Conservation (phyloP, 169 alveolate species). For the Plasmodium vivax region DNA sequence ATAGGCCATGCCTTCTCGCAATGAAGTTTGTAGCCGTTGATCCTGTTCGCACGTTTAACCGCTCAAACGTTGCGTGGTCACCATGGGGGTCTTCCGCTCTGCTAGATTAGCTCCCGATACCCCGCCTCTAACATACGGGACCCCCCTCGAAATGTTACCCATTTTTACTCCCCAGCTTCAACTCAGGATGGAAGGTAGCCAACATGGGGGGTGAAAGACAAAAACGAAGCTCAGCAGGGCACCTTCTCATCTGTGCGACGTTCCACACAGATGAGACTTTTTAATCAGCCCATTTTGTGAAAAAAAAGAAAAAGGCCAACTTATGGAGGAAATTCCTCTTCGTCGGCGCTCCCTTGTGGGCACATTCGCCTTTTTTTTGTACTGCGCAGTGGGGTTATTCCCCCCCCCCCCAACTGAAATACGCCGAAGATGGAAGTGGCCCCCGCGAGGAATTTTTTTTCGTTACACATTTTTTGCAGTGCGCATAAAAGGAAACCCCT, state of each 20-base stretch:
- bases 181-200: background rate
- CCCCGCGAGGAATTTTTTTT: background rate
- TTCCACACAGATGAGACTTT: background rate
- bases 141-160: background rate
- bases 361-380: background rate
- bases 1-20: slow-evolving; percentile 11
- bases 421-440: background rate
- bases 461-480: background rate
- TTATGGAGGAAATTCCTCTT: background rate
- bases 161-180: background rate
- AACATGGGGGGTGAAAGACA: background rate
- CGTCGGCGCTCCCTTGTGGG: background rate
- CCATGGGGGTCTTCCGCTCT: background rate
- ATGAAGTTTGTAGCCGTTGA: background rate
- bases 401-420: too few species aligned
- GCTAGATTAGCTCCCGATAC: background rate
- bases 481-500: background rate
- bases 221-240: background rate
- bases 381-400: background rate
- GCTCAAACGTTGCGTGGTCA: background rate
- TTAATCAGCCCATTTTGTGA: background rate
- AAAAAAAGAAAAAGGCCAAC: background rate
- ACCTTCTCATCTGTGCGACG: background rate
- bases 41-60: background rate
- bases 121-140: background rate